Evolutionary conservation across 768 basidiomycete genomes (phyloP), one percentile per base, ranked within the genome.

Genomic region (Mycena epipterygia): DNA sequence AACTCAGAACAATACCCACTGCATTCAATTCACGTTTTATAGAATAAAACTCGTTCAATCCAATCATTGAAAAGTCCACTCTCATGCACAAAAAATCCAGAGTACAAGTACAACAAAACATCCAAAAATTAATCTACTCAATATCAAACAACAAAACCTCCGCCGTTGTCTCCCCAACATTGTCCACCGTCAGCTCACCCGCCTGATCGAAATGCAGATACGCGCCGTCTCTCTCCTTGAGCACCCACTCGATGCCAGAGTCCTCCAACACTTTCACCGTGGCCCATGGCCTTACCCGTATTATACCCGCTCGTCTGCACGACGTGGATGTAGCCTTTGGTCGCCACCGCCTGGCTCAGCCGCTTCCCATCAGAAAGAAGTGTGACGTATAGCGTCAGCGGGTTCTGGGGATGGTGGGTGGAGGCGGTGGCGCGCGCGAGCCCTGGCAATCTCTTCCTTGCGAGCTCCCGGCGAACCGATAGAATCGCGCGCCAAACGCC

Each of bases 71-170:
- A n/a, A n/a, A n/a, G n/a, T n/a, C n/a, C n/a, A n/a, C n/a, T n/a
- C n/a, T n/a, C n/a, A n/a, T n/a, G n/a, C n/a, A n/a, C n/a, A n/a
- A n/a, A n/a, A n/a, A n/a, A n/a, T n/a, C n/a, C n/a, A n/a, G n/a
- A n/a, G n/a, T n/a, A n/a, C n/a, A n/a, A n/a, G n/a, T n/a, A n/a
- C n/a, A n/a, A n/a, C n/a, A n/a, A n/a, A n/a, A n/a, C n/a, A n/a
- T n/a, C n/a, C n/a, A n/a, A n/a, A n/a, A n/a, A n/a, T n/a, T n/a
- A n/a, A 30, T 58, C 49, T 64, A 89, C 70, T 91, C 90, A 75
- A 95, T 79, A 79, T 96, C 95, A 74, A 96, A 97, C 19, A 96
- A 78, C 61, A 97, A 78, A n/a, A 95, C 84, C 81, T 97, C 95
- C 0, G 90, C 93, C 19, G 85, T 84, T 29, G 77, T 81, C 58